Conservation (phyloP, 192 early-diverging fungal species). For the Chytriomyces hyalinus region DNA sequence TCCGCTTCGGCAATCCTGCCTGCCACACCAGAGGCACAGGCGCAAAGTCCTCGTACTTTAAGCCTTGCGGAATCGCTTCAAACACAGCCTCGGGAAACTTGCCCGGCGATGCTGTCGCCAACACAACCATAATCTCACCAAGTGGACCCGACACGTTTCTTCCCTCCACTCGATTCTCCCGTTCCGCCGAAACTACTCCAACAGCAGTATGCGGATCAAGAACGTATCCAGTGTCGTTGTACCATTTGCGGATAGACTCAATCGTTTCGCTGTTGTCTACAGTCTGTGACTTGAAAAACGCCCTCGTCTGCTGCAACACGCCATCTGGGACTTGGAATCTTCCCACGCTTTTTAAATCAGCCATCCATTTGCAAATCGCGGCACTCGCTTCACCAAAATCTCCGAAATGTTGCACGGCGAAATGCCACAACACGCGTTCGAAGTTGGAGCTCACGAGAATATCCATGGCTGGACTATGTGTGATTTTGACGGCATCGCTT, state of each 20-base stretch:
- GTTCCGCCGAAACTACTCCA: conserved; percentile 85
- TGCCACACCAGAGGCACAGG: conserved; percentile 51
- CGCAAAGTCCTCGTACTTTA: conserved; percentile 59
- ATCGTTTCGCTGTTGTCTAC: conserved; percentile 78
- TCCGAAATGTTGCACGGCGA: conserved; percentile 41
- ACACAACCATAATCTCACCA: conserved; percentile 60
- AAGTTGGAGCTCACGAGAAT: conserved; percentile 96
- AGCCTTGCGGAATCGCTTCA: conserved; percentile 57
- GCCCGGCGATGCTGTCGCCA: conserved; percentile 94
- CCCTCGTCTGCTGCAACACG: conserved; percentile 69
- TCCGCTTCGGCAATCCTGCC: conserved; percentile 52
- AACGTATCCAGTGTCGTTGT: conserved; percentile 80
- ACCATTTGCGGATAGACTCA: conserved; percentile 64
- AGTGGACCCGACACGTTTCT: conserved; percentile 27
- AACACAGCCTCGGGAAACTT: conserved; percentile 95
- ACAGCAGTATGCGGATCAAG: conserved; percentile 98
- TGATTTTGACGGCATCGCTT: conserved; percentile 65
- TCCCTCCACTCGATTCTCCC: conserved; percentile 1
- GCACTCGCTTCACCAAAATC: conserved; percentile 35
- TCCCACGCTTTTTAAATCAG: conserved; percentile 70
- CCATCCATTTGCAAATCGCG: conserved; percentile 71
- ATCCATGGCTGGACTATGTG: conserved; percentile 96
- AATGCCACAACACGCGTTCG: conserved; percentile 95
- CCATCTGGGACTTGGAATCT: conserved; percentile 70
- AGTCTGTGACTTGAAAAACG: conserved; percentile 74